Conservation (phyloP, 192 early-diverging fungal genomes). For the Borealophlyctis nickersoniae region DNA sequence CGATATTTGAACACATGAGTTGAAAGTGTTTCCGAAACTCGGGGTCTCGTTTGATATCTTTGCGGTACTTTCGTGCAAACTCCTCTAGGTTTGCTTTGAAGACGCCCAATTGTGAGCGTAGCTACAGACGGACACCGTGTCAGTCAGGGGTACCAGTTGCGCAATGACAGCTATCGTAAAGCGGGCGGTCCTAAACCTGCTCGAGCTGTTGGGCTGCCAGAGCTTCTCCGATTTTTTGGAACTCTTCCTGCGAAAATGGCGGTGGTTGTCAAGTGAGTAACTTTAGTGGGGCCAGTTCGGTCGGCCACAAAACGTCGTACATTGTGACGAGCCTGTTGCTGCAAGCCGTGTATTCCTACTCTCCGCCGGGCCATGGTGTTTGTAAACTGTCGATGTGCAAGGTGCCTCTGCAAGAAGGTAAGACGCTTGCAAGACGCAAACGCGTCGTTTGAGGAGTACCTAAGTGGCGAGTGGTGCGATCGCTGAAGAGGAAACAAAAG, state of each 20-base stretch:
- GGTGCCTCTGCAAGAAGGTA: too few relatives aligned
- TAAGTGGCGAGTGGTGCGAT: too few relatives aligned
- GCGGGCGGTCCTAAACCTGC: too few relatives aligned
- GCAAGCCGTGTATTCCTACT: conserved; percentile 54
- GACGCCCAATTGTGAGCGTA: conserved; percentile 32
- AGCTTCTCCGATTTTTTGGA: conserved; percentile 30
- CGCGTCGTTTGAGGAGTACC: too few relatives aligned
- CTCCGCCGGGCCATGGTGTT: conserved; percentile 38
- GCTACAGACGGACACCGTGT: conserved; percentile 2
- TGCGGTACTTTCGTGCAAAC: conserved; percentile 81
- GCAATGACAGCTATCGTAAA: not conserved
- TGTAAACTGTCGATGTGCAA: too few relatives aligned
- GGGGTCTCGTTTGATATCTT: conserved; percentile 85
- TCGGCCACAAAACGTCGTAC: conserved; percentile 10
- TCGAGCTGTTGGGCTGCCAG: conserved; percentile 32
- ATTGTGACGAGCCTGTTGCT: conserved; percentile 46
- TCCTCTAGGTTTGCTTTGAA: conserved; percentile 83
- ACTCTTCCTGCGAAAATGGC: conserved; percentile 9
- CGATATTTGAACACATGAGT: conserved; percentile 88
- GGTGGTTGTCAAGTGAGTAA: conserved; percentile 12
- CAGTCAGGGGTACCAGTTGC: not conserved
- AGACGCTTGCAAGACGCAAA: too few relatives aligned
- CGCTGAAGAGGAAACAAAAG: too few relatives aligned
- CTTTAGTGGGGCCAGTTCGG: conserved; percentile 3
- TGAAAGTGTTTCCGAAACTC: conserved; percentile 87